phyloP scores from a whole-genome alignment of 495 filamentous ascomycete genomes.

The Penicillium roqueforti region DNA sequence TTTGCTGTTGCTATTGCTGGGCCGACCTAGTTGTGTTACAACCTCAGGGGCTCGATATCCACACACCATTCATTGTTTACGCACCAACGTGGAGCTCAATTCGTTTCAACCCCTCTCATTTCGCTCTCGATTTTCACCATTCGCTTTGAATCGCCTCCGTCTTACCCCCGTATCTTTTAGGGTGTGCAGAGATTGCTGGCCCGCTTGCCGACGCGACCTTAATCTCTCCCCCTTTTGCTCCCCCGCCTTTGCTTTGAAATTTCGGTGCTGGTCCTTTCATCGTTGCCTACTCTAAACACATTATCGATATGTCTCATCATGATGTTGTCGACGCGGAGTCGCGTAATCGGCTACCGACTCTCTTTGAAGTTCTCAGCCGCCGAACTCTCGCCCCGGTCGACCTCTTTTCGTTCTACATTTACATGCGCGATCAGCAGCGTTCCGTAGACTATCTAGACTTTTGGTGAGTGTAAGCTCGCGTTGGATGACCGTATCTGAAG shows the following conservation, averaged over 20 bases:
- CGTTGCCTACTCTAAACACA: constrained; percentile 3
- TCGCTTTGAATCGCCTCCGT: constrained; percentile 2
- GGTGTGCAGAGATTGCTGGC: constrained; percentile 7
- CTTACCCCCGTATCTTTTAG: constrained; percentile 3
- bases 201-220: constrained; percentile 10
- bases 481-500: constrained; percentile 1
- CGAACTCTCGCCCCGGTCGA: constrained; percentile 90
- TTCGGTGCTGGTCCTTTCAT: constrained; percentile 23
- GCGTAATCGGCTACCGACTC: constrained; percentile 83
- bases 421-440: constrained; percentile 97
- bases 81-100: constrained; percentile 10
- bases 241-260: constrained; percentile 15
- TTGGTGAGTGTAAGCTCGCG: constrained; percentile 56
- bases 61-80: constrained; percentile 9
- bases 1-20: constrained; percentile 9
- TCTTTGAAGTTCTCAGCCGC: constrained; percentile 92
- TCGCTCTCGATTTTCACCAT: background rate
- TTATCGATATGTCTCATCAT: constrained; percentile 32
- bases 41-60: constrained; percentile 7
- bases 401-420: constrained; percentile 98
- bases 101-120: constrained; percentile 13
- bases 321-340: constrained; percentile 37
- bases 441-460: constrained; percentile 98
- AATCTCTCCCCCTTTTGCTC: constrained; percentile 19
- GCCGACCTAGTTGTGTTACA: constrained; percentile 5